These are phyloP conservation scores for Moricandia moricandioides DNA, from an alignment of 345 rosid genomes.

Conservation along the genomic window DNA sequence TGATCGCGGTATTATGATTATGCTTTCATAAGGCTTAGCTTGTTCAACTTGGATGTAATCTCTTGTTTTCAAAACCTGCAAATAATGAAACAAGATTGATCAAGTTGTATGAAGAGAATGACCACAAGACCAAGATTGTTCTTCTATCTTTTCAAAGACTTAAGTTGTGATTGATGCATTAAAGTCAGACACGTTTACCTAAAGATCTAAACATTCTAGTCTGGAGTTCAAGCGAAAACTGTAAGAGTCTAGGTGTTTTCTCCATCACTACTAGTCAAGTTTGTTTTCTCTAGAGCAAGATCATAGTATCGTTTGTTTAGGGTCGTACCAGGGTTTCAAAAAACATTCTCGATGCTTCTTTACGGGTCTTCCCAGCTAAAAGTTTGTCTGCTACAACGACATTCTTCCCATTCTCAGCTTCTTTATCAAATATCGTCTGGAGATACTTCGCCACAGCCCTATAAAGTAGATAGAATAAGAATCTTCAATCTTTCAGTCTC, in stretches of 20 bases:
- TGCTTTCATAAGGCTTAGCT: slow-evolving; percentile 61
- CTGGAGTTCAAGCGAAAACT: no score
- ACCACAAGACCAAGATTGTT: neutral
- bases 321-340: slow-evolving; percentile 84
- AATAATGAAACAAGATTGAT: neutral
- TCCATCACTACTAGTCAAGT: neutral
- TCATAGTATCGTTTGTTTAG: neutral
- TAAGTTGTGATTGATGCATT: neutral
- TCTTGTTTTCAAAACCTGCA: slow-evolving; percentile 87
- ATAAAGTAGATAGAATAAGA: slow-evolving; percentile 14
- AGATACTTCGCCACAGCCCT: slow-evolving; percentile 96
- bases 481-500: slow-evolving; percentile 4
- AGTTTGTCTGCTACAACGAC: slow-evolving; percentile 62
- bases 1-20: slow-evolving; percentile 59
- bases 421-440: slow-evolving; percentile 67
- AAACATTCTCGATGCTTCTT: slow-evolving; percentile 97
- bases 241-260: no score
- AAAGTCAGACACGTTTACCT: neutral
- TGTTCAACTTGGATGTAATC: slow-evolving; percentile 93
- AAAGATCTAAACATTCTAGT: neutral
- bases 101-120: neutral
- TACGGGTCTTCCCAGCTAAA: slow-evolving; percentile 86
- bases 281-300: slow-evolving; percentile 10
- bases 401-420: slow-evolving; percentile 57
- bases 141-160: neutral